Evolutionary conservation across 805 yeast genomes (phyloP), one percentile per base, ranked within the genome.

Genomic region (Lipomyces sp.): DNA sequence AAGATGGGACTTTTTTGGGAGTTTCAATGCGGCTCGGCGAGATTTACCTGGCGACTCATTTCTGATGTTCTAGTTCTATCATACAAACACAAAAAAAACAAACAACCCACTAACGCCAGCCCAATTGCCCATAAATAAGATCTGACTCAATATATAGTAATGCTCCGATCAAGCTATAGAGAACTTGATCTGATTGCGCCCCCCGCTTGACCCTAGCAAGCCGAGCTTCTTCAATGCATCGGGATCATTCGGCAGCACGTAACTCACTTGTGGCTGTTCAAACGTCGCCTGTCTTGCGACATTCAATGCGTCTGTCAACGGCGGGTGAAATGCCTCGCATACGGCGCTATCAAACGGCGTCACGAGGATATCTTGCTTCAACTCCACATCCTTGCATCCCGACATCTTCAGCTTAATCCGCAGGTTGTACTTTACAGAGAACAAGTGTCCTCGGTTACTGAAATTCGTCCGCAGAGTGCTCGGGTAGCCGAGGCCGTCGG

Each of bases 311-410:
- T 23, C 34, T 16, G 31, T 28, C 2, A 52, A 28, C 29, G 51
- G 45, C 18, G 10, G 28, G 7, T 23, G 19, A 11, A 50, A 21
- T 28, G 49, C 48, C 29, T 41, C 49, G 19, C 74, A 66, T 18
- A 67, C 59, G 3, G 63, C 61, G 34, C 65, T 68, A 51, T 65
- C 71, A 49, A 71, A 71, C 34, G 71, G 70, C 4, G 70, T 61
- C 14, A 71, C 59, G 0, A 67, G 62, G 29, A 71, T 59, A 4
- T 65, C 62, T 43, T 64, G 67, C 47, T 60, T 64, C 11, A 65
- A 49, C 50, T 67, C 72, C 26, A 70, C 64, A 42, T 71, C 75
- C 42, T 66, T 66, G 28, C 71, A 68, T 33, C 69, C 68, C 26
- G 64, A 57, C 47, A 71, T 61, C 33, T 69, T 61, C 7, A 70